Base-by-base conservation (phyloP, 2,329 filamentous ascomycete genomes). In the Shiraia bambusicola region DNA sequence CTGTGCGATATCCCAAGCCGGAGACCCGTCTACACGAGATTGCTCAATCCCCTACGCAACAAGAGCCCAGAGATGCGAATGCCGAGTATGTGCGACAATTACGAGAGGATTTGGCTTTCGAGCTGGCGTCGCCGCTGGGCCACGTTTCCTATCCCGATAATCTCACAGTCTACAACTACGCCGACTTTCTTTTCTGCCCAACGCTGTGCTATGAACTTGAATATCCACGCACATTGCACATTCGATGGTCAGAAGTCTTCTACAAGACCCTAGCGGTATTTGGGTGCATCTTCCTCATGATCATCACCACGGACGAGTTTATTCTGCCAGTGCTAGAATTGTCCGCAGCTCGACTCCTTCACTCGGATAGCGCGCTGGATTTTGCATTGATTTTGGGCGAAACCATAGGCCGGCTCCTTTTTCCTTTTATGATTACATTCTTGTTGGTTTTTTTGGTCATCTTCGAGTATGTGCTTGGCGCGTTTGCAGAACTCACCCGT, bases 201-300 rank as follows among this genome's bases (percentile, higher is more conserved):
- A 98, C 93, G 0, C 80, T 98, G 14, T 98, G 93, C 76, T 98
- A 98, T 71, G 93, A 98, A 71, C 78, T 97, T 35, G 92, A 97
- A 67, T 98, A 97, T 67, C 93, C 93, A 2, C 85, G 93, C 34
- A 90, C 81, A 9, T 66, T 78, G 10, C 72, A 75, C n/a, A 83
- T 89, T 43, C 82, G 88, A 56, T 95, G 88, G 84, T 78, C 82
- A 14, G 85, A 90, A 50, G 80, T 97, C 31, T 81, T 88, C 44
- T 87, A 85, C 68, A 97, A 97, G 70, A 82, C 88, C 15, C 70
- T 91, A 12, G 93, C 93, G 33, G 87, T 93, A 1, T 97, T 97
- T 65, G 93, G 93, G 34, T 95, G 92, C 69, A 95, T 98, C 63
- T 97, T 96, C 69, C 80, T 98, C 15, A 78, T 98, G 52, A 95